These are phyloP conservation scores for Heimioporus sp. DNA, from an alignment of 768 basidiomycete species.

Conservation along the genomic window DNA sequence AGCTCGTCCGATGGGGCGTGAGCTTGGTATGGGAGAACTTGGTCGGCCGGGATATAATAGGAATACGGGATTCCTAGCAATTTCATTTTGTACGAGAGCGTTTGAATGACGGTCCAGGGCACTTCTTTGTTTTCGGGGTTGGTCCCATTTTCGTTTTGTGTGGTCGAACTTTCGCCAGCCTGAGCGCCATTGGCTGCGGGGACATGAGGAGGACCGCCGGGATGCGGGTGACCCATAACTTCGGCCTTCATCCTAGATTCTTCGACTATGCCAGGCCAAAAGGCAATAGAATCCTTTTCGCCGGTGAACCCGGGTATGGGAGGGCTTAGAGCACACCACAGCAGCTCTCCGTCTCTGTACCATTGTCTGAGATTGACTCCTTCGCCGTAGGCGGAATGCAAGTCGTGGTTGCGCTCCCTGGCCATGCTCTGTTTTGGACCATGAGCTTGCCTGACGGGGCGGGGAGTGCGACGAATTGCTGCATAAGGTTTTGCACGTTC, in stretches of 20 bases:
- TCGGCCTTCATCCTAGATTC: slow-evolving; percentile 50
- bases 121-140: slow-evolving; percentile 20
- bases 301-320: slow-evolving; percentile 44
- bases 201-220: neutral
- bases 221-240: slow-evolving; percentile 31
- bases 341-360: slow-evolving; percentile 67
- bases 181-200: slow-evolving; percentile 8
- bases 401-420: slow-evolving; percentile 62
- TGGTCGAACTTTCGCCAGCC: slow-evolving; percentile 1
- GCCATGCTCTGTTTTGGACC: slow-evolving; percentile 50
- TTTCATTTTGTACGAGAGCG: slow-evolving; percentile 63
- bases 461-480: slow-evolving; percentile 38
- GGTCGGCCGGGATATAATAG: slow-evolving; percentile 48
- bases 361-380: slow-evolving; percentile 51
- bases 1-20: slow-evolving; percentile 54
- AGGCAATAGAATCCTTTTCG: slow-evolving; percentile 48
- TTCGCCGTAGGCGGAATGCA: slow-evolving; percentile 53
- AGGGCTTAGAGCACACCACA: slow-evolving; percentile 62
- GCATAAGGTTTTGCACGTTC: slow-evolving; percentile 38
- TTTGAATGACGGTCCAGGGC: slow-evolving; percentile 62
- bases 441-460: slow-evolving; percentile 30
- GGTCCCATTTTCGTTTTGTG: slow-evolving; percentile 10
- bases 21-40: slow-evolving; percentile 75
- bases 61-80: slow-evolving; percentile 57
- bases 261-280: slow-evolving; percentile 75